Percentiles rank a stretch among this genome's conserved stretches.
Conservation (phyloP, 257 asterid species). For the Avicennia marina region DNA sequence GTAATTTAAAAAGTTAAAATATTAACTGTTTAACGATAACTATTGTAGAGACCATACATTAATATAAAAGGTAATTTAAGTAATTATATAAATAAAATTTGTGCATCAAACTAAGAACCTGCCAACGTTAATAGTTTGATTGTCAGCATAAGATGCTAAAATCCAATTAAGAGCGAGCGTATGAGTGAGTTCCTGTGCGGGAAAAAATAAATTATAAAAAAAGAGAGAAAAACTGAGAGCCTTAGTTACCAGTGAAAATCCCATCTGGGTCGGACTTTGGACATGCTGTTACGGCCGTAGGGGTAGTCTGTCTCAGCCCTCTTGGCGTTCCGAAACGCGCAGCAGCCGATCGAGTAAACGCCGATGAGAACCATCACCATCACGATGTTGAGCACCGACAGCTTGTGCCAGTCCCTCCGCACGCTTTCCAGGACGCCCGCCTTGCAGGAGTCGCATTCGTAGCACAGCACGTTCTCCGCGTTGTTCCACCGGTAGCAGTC, state of each 20-base stretch:
- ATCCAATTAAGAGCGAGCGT: too few species aligned
- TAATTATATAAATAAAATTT: too few species aligned
- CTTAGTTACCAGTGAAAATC: conserved; percentile 87
- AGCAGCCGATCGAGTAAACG: conserved; percentile 81
- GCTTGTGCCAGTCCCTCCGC: conserved; percentile 79
- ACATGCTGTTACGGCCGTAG: conserved; percentile 72
- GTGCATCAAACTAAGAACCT: too few species aligned
- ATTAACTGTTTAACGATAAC: too few species aligned
- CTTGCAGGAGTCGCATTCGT: conserved; percentile 90
- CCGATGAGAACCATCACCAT: conserved; percentile 78
- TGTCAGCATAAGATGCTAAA: too few species aligned
- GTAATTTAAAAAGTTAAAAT: too few species aligned
- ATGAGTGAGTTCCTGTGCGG: too few species aligned
- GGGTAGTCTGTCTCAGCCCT: conserved; percentile 66
- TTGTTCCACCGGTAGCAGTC: conserved; percentile 93
- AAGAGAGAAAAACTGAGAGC: not conserved
- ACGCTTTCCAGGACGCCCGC: conserved; percentile 88
- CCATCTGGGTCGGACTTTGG: conserved; percentile 92
- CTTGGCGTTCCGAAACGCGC: conserved; percentile 77
- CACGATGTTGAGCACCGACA: conserved; percentile 75
- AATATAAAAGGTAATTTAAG: too few species aligned
- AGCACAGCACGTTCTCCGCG: conserved; percentile 61
- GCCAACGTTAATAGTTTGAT: too few species aligned
- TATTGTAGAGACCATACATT: too few species aligned
- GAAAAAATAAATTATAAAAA: not conserved